Conservation (phyloP, 768 basidiomycete species). For the Leccinum ochraceum region DNA sequence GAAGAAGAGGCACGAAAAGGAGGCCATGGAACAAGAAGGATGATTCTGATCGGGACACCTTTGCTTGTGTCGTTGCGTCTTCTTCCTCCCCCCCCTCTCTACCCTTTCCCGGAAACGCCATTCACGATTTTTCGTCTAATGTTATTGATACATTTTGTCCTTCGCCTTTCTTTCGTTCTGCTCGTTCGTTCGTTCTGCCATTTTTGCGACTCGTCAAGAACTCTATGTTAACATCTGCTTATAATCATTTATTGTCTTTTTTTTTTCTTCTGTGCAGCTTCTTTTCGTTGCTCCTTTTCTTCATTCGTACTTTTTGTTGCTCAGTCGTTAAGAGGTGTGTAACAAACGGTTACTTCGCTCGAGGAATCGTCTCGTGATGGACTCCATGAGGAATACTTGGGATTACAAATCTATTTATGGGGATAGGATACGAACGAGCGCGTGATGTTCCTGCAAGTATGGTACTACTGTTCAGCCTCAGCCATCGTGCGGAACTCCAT, state of each 20-base stretch:
- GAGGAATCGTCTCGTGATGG: not conserved
- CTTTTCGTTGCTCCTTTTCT: not conserved
- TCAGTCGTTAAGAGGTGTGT: not conserved
- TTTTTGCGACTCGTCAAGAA: not conserved
- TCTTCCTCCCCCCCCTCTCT: not conserved
- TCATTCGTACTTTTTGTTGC: not conserved
- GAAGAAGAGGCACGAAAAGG: conserved; percentile 80
- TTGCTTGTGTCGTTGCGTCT: too few species aligned
- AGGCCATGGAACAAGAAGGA: conserved; percentile 60
- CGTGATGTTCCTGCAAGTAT: not conserved
- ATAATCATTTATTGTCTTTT: not conserved
- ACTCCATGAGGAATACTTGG: too few species aligned
- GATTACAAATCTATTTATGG: not conserved
- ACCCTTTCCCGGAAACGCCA: not conserved
- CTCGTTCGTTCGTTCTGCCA: not conserved
- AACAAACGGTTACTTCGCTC: not conserved
- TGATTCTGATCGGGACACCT: conserved; percentile 8
- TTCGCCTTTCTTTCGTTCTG: not conserved
- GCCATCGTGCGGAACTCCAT: too few species aligned
- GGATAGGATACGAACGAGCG: not conserved
- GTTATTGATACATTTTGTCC: not conserved
- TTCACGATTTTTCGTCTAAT: not conserved
- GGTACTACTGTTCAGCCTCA: not conserved
- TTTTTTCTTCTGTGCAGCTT: not conserved
- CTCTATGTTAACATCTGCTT: not conserved